A percentile compares a stretch with the other conserved stretches of the same genome.
phyloP scores from a whole-genome alignment of 2,329 filamentous ascomycete species.

The Fusarium oligoseptatum region DNA sequence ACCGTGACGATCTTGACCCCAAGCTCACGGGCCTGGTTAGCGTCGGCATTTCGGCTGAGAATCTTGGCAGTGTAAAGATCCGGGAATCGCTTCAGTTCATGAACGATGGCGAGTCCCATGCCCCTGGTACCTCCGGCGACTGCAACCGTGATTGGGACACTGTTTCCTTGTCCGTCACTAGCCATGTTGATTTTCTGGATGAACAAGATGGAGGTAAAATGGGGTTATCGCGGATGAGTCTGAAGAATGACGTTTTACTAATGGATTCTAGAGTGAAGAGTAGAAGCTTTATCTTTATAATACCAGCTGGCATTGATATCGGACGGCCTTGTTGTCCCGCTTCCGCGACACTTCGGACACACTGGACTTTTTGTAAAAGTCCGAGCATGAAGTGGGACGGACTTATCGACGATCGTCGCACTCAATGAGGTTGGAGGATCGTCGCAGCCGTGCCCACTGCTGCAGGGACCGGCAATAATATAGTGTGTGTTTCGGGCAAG shows the following conservation, averaged over 20 bases:
- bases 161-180: neutral
- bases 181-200: neutral
- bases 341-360: neutral
- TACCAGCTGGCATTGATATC: neutral
- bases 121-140: neutral
- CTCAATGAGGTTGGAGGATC: neutral
- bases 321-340: neutral
- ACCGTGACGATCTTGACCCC: neutral
- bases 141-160: neutral
- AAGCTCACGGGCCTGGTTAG: neutral
- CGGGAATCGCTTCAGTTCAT: neutral
- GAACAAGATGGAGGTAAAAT: too few relatives aligned
- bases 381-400: neutral
- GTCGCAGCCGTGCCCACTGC: neutral
- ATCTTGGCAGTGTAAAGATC: constrained; percentile 1
- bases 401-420: neutral
- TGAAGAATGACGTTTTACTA: neutral
- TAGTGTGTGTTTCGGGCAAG: neutral
- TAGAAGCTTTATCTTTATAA: neutral
- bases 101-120: constrained; percentile 1
- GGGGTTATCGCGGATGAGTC: neutral
- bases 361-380: neutral
- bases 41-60: neutral
- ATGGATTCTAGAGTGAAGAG: neutral
- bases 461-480: neutral